phyloP scores from a whole-genome alignment of 768 basidiomycete species.

The Sporobolomyces roseus region DNA sequence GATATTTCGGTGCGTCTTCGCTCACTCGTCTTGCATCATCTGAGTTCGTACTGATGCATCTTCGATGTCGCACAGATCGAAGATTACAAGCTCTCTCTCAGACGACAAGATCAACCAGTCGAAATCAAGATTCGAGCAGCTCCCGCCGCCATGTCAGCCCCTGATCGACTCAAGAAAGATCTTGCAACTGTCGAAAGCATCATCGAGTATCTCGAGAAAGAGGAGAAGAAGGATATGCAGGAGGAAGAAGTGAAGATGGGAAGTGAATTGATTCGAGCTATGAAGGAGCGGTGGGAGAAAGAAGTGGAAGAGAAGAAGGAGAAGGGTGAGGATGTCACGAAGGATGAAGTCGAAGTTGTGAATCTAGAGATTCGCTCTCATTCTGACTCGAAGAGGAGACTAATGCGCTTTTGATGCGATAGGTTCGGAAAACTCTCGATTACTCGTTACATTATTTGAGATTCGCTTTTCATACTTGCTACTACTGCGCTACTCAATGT shows the following conservation, averaged over 20 bases:
- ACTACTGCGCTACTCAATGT: constrained; percentile 90
- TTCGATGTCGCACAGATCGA: background rate
- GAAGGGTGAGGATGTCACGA: constrained; percentile 54
- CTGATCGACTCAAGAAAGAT: constrained; percentile 76
- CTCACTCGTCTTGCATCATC: background rate
- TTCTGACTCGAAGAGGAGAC: constrained; percentile 30
- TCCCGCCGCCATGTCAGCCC: constrained; percentile 73
- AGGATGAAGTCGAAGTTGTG: constrained; percentile 63
- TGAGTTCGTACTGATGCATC: background rate
- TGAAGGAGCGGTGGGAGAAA: constrained; percentile 15
- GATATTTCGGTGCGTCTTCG: background rate
- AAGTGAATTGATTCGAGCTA: constrained; percentile 58
- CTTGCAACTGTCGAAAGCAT: constrained; percentile 72
- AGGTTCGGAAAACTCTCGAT: constrained; percentile 77
- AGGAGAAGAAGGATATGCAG: constrained; percentile 59
- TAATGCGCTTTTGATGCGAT: constrained; percentile 27
- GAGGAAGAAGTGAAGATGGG: constrained; percentile 53
- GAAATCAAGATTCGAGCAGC: constrained; percentile 72
- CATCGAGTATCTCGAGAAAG: constrained; percentile 63
- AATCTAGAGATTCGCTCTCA: constrained; percentile 19
- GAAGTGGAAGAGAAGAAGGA: constrained; percentile 25
- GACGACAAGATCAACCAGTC: constrained; percentile 56
- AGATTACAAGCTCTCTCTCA: background rate
- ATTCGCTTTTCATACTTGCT: constrained; percentile 88
- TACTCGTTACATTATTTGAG: constrained; percentile 90